Evolutionary conservation across 306 rosid genomes (phyloP).

Genomic region (Inga leiocalycina): DNA sequence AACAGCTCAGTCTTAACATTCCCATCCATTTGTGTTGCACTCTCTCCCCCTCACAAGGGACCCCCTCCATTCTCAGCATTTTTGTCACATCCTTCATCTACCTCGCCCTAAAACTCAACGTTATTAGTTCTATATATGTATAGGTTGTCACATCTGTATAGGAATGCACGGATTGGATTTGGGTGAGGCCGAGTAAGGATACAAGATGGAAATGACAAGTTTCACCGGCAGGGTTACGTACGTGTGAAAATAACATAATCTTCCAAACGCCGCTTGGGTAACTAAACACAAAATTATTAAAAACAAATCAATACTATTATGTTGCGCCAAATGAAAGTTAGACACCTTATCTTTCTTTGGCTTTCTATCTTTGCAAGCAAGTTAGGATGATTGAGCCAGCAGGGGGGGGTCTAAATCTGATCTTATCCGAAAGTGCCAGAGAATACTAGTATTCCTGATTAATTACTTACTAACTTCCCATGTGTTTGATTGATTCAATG

Average conservation of each 20-base stretch:
- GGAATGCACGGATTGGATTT: neutral
- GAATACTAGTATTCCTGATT: slow-evolving; percentile 26
- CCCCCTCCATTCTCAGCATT: too few relatives aligned
- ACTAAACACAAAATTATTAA: slow-evolving; percentile 7
- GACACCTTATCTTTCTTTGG: slow-evolving; percentile 7
- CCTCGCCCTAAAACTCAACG: too few relatives aligned
- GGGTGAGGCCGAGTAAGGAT: neutral
- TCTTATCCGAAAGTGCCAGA: slow-evolving; percentile 40
- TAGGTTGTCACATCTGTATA: too few relatives aligned
- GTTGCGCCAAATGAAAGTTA: slow-evolving; percentile 43
- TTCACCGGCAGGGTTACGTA: slow-evolving; percentile 39
- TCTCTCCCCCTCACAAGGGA: too few relatives aligned
- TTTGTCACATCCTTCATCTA: too few relatives aligned
- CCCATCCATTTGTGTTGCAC: too few relatives aligned
- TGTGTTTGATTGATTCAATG: slow-evolving; percentile 10
- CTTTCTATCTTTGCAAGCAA: slow-evolving; percentile 43
- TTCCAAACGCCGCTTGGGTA: slow-evolving; percentile 1
- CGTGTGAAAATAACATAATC: slow-evolving; percentile 31
- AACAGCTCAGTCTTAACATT: too few relatives aligned
- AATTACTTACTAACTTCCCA: slow-evolving; percentile 29
- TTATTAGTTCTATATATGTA: too few relatives aligned
- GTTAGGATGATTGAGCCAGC: slow-evolving; percentile 54
- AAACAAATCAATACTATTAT: neutral
- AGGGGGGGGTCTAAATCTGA: neutral
- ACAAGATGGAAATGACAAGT: slow-evolving; percentile 7